A percentile compares a stretch with the other conserved stretches of the same genome.
Evolutionary conservation across 78 protist species (phyloP).

Genomic region (Cavenderia fasciculata): DNA sequence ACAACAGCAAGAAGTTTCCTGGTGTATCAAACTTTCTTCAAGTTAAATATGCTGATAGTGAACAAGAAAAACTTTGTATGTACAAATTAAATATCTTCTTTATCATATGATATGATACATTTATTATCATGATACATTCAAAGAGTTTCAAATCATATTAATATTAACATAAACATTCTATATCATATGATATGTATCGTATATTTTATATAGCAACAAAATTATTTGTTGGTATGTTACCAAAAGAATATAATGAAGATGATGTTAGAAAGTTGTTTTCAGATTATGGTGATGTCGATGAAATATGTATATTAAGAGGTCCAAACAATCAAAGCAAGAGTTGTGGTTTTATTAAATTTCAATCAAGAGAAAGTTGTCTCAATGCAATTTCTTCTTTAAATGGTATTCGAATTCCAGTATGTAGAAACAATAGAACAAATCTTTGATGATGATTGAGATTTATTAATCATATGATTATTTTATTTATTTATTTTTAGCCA

Average conservation of each 20-base stretch:
- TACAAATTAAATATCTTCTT: background rate
- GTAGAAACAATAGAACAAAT: background rate
- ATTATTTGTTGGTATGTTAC: slow-evolving; percentile 89
- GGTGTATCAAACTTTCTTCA: slow-evolving; percentile 74
- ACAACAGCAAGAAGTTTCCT: slow-evolving; percentile 73
- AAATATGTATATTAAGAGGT: slow-evolving; percentile 71
- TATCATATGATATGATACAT: too few species aligned
- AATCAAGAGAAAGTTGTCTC: slow-evolving; percentile 47
- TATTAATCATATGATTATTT: background rate
- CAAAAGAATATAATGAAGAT: slow-evolving; percentile 50
- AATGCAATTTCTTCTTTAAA: slow-evolving; percentile 58
- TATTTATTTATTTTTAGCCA: background rate
- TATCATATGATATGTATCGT: too few species aligned
- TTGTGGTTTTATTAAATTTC: slow-evolving; percentile 87
- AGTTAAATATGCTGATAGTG: slow-evolving; percentile 85
- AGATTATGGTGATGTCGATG: slow-evolving; percentile 83
- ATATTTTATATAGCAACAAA: slow-evolving; percentile 10
- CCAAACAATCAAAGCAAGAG: slow-evolving; percentile 80
- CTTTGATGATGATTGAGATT: background rate
- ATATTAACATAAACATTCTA: too few species aligned
- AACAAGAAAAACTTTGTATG: slow-evolving; percentile 67
- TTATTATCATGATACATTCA: too few species aligned
- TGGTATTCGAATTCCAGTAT: slow-evolving; percentile 20
- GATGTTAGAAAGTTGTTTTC: slow-evolving; percentile 59
- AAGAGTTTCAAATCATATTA: too few species aligned